Evolutionary conservation across 129 eudicot genomes (phyloP).

Genomic region (Centrapalus pauciflorus): DNA sequence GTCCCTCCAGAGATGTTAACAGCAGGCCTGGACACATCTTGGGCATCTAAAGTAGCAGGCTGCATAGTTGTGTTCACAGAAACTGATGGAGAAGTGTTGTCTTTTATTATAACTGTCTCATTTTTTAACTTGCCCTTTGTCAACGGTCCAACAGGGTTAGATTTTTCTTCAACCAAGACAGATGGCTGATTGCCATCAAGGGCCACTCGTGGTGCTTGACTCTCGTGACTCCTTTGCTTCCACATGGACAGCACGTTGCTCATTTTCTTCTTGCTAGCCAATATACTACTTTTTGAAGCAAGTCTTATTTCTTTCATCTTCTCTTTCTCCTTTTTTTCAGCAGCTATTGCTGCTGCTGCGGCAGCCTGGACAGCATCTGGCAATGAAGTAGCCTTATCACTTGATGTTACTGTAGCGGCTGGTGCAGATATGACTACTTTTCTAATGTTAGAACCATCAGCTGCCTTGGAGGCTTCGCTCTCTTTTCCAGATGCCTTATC

Average conservation of each 20-base stretch:
- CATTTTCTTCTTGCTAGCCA: conserved; percentile 97
- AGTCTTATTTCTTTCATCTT: conserved; percentile 74
- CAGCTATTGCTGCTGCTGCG: conserved; percentile 90
- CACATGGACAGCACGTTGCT: conserved; percentile 89
- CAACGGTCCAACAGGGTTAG: conserved; percentile 32
- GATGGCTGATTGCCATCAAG: conserved; percentile 52
- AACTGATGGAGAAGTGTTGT: conserved; percentile 37
- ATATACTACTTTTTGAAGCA: conserved; percentile 91
- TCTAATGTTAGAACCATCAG: conserved; percentile 46
- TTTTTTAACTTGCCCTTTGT: conserved; percentile 38
- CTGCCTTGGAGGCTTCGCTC: conserved; percentile 40
- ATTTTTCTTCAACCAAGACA: conserved; percentile 42
- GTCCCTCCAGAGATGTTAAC: conserved; percentile 52
- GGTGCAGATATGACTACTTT: conserved; percentile 95
- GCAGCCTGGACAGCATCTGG: conserved; percentile 98
- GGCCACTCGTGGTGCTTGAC: conserved; percentile 93
- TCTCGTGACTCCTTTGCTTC: conserved; percentile 98
- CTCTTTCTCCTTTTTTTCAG: conserved; percentile 91
- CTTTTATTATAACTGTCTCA: conserved; percentile 34
- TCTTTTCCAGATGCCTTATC: conserved; percentile 49
- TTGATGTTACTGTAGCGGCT: conserved; percentile 68
- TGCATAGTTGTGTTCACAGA: conserved; percentile 27
- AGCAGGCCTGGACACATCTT: conserved; percentile 48
- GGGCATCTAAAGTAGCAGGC: conserved; percentile 41
- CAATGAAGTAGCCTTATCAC: conserved; percentile 62